phyloP scores from a whole-genome alignment of 2,329 filamentous ascomycete species.

The Rhexocercosporidium sp. region DNA sequence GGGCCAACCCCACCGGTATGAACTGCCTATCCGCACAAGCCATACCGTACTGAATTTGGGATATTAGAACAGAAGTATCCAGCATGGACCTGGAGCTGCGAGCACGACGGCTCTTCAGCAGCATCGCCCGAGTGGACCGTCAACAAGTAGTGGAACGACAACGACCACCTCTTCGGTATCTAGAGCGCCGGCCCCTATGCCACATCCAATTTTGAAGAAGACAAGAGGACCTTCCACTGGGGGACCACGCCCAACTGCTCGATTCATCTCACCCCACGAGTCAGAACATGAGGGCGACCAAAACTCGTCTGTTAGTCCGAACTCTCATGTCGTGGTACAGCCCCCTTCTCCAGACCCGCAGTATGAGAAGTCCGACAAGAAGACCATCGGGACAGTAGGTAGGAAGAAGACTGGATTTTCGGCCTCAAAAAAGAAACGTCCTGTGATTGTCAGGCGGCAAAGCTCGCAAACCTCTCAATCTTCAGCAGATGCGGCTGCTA shows the following conservation, averaged over 20 bases:
- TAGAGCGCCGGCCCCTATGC: constrained; percentile 46
- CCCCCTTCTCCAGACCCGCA: constrained; percentile 31
- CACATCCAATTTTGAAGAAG: constrained; percentile 66
- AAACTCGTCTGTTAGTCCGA: constrained; percentile 50
- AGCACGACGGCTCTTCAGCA: constrained; percentile 33
- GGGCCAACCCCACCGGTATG: constrained; percentile 51
- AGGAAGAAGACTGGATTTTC: constrained; percentile 49
- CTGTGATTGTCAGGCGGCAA: constrained; percentile 51
- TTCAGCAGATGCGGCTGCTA: constrained; percentile 27
- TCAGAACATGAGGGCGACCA: constrained; percentile 50
- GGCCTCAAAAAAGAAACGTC: constrained; percentile 53
- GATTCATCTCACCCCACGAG: constrained; percentile 61
- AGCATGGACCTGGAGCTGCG: constrained; percentile 30
- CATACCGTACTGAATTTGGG: constrained; percentile 35
- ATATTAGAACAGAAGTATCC: constrained; percentile 31
- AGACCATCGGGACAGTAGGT: constrained; percentile 18
- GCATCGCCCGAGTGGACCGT: constrained; percentile 28
- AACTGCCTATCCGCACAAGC: constrained; percentile 21
- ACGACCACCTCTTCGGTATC: constrained; percentile 19
- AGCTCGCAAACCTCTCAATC: constrained; percentile 50
- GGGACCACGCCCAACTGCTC: constrained; percentile 62
- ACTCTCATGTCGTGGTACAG: constrained; percentile 37
- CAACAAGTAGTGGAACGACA: constrained; percentile 24
- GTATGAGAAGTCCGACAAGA: constrained; percentile 32
- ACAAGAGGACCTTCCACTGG: constrained; percentile 57